Conservation (phyloP, 108 stramenopile species). For the Skeletonema marinoi region DNA sequence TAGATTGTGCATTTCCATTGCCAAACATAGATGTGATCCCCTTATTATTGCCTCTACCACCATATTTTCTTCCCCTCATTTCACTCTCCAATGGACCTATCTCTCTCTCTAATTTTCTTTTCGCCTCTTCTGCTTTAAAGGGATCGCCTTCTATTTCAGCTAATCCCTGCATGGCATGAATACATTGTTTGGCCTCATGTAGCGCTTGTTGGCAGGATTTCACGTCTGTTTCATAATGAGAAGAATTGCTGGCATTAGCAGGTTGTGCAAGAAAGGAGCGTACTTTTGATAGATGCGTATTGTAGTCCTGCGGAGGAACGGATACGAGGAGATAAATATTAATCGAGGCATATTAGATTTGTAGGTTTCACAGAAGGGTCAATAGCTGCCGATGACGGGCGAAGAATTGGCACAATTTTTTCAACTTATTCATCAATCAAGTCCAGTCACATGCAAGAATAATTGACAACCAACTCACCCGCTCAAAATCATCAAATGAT, state of each 20-base stretch:
- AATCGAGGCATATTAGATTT: not conserved
- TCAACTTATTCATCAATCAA: too few species aligned
- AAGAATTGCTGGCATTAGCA: not conserved
- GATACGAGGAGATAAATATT: not conserved
- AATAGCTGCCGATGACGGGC: not conserved
- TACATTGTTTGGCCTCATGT: slow-evolving; percentile 61
- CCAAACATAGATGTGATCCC: not conserved
- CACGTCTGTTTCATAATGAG: slow-evolving; percentile 4
- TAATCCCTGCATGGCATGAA: slow-evolving; percentile 75
- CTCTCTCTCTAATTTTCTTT: slow-evolving; percentile 65
- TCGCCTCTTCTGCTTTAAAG: slow-evolving; percentile 62
- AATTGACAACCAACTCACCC: slow-evolving; percentile 37
- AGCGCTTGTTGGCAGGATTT: slow-evolving; percentile 57
- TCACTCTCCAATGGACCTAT: slow-evolving; percentile 67
- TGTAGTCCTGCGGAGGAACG: slow-evolving; percentile 60
- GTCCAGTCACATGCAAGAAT: too few species aligned
- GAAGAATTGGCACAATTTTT: not conserved
- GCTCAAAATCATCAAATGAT: slow-evolving; percentile 69
- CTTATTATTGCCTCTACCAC: not conserved
- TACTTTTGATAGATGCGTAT: slow-evolving; percentile 60
- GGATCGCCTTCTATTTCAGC: slow-evolving; percentile 79
- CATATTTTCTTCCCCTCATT: slow-evolving; percentile 48
- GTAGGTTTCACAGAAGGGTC: not conserved
- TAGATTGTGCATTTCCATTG: not conserved
- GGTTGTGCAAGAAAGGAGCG: slow-evolving; percentile 68